Evolutionary conservation across 1,284 basidiomycete species (phyloP).

Genomic region (Agroathelia rolfsii): DNA sequence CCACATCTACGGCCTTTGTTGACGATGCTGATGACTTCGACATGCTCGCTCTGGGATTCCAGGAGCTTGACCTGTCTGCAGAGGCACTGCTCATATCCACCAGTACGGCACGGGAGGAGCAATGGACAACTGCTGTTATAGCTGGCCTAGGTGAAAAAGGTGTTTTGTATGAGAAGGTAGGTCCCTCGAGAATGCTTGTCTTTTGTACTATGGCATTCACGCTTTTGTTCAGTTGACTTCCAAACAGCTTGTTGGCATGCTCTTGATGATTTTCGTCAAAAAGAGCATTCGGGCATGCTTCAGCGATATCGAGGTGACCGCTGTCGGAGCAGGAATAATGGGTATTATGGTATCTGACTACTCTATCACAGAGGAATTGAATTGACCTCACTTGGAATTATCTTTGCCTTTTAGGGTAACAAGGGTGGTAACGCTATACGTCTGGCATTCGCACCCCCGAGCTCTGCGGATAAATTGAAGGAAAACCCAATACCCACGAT

Average conservation of each 20-base stretch:
- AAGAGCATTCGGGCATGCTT: slow-evolving; percentile 41
- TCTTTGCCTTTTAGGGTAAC: slow-evolving; percentile 45
- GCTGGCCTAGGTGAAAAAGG: slow-evolving; percentile 62
- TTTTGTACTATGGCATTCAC: too few relatives aligned
- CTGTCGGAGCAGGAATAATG: slow-evolving; percentile 60
- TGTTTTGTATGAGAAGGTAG: slow-evolving; percentile 59
- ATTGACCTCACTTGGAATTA: slow-evolving; percentile 5
- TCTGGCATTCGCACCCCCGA: slow-evolving; percentile 41
- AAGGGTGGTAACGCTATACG: slow-evolving; percentile 64
- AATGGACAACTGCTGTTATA: slow-evolving; percentile 54
- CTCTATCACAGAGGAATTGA: too few relatives aligned
- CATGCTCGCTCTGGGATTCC: slow-evolving; percentile 60
- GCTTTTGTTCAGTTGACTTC: slow-evolving; percentile 45
- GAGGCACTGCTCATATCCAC: slow-evolving; percentile 63
- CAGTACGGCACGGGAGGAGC: slow-evolving; percentile 51
- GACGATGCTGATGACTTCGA: slow-evolving; percentile 41
- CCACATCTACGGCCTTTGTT: too few relatives aligned
- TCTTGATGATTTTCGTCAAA: slow-evolving; percentile 56
- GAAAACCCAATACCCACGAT: too few relatives aligned
- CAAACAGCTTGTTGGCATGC: slow-evolving; percentile 71
- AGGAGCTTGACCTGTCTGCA: slow-evolving; percentile 67
- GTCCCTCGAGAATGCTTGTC: too few relatives aligned
- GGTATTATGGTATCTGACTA: slow-evolving; percentile 53
- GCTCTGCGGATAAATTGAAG: too few relatives aligned
- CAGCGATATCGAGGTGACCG: slow-evolving; percentile 35